Evolutionary conservation across 495 filamentous ascomycete genomes (phyloP), one percentile per base, ranked within the genome.

Genomic region (Aspergillus baeticus): DNA sequence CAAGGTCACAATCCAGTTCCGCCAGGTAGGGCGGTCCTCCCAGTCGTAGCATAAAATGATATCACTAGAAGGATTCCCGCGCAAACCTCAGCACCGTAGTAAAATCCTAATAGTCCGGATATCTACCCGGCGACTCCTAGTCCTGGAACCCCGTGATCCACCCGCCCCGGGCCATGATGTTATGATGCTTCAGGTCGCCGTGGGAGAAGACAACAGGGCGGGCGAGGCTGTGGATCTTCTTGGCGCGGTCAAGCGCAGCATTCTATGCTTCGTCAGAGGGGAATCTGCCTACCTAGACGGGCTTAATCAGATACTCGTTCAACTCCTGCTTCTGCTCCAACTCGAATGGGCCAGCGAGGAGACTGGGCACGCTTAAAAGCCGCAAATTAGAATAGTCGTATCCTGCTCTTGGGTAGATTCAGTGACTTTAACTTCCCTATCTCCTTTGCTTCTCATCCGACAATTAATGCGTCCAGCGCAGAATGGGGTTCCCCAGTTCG

Each of bases 111-210:
- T 79, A 78, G 17, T 63, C 54, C 6, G 75, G 73, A 59, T 74
- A 79, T 69, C 71, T 81, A 5, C 76, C 73, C 18, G 72, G 38
- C 3, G 62, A 57, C 55, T 77, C 78, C 77, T 72, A 79, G 55
- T 77, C 77, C 20, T 79, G 46, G 57, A 82, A 68, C 18, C 66
- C 71, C 13, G 65, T 63, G 23, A 80, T 64, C 14, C 71, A 61
- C 13, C 57, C 71, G 18, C 61, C 70, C 2, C 58, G 26, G 10
- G 74, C 59, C 6, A 78, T 42, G 35, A 81, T 74, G 58, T 79
- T 79, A 20, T 65, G 48, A 37, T 48, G 62, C 17, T 59, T 71
- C 44, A 77, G 51, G 63, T 81, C 75, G 20, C 72, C 69, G 47
- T 81, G 77, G 4, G 77, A 75, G 56, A 78, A 73, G 8, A 57